phyloP scores from a whole-genome alignment of 2,329 filamentous ascomycete species.

The Akanthomyces lecanii region DNA sequence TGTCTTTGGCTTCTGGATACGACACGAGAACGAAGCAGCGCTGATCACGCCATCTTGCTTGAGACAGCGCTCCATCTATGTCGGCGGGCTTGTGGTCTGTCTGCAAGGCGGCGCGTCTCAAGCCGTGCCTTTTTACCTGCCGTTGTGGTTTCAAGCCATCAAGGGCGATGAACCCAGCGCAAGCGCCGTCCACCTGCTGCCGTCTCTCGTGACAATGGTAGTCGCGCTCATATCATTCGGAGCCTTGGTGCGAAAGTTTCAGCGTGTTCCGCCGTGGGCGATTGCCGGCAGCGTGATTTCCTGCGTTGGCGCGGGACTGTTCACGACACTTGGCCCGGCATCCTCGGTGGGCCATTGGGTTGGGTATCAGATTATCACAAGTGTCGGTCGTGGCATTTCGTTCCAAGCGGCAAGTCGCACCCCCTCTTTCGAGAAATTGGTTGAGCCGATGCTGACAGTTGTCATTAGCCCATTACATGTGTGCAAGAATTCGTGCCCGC shows the following conservation, averaged over 20 bases:
- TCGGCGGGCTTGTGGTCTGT: not conserved
- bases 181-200: constrained; percentile 13
- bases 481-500: constrained; percentile 13
- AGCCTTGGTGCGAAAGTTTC: not conserved
- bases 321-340: not conserved
- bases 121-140: constrained; percentile 10
- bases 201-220: not conserved
- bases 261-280: constrained; percentile 5
- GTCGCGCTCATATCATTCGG: not conserved
- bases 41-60: constrained; percentile 5
- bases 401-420: constrained; percentile 5
- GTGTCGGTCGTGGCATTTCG: constrained; percentile 7
- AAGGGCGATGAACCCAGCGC: not conserved
- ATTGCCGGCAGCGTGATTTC: constrained; percentile 1
- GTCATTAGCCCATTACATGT: not conserved
- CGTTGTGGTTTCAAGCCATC: constrained; percentile 14
- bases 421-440: no score
- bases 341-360: not conserved
- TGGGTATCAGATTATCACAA: constrained; percentile 9
- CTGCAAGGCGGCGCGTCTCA: constrained; percentile 15
- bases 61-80: not conserved
- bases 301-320: not conserved
- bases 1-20: not conserved
- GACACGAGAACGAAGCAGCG: not conserved
- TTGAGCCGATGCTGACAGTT: no score